These are phyloP conservation scores for Nymphaea thermarum DNA, from an alignment of 164 flowering plant genomes.

Conservation along the genomic window DNA sequence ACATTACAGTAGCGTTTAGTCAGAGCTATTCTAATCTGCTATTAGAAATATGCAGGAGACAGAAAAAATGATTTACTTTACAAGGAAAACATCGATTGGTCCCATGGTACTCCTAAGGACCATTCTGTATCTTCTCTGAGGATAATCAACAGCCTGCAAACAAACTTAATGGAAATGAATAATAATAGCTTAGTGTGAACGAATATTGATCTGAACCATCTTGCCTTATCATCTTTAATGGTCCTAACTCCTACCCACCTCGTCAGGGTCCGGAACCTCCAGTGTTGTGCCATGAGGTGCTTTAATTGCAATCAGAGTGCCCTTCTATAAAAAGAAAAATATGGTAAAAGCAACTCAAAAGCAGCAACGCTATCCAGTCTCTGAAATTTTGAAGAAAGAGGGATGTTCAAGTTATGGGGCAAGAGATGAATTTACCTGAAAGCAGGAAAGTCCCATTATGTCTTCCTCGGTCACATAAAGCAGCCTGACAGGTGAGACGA, in stretches of 20 bases:
- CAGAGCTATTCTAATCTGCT: neutral
- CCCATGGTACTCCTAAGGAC: slow-evolving; percentile 97
- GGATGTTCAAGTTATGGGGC: neutral
- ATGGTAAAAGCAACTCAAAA: neutral
- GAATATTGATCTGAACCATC: too few relatives aligned
- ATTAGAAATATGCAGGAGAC: neutral
- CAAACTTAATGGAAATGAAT: neutral
- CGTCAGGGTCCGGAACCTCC: slow-evolving; percentile 99
- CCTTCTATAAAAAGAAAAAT: slow-evolving; percentile 37
- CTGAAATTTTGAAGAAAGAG: neutral
- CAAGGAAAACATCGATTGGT: slow-evolving; percentile 91
- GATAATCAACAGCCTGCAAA: slow-evolving; percentile 78
- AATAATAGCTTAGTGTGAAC: too few relatives aligned
- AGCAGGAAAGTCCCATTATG: slow-evolving; percentile 81
- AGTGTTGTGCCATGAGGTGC: slow-evolving; percentile 97
- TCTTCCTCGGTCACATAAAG: slow-evolving; percentile 95
- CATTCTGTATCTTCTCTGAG: slow-evolving; percentile 87
- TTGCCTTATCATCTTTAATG: neutral
- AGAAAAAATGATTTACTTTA: slow-evolving; percentile 39
- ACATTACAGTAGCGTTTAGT: too few relatives aligned
- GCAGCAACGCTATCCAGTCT: neutral
- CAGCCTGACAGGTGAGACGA: slow-evolving; percentile 36
- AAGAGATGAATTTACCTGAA: slow-evolving; percentile 42
- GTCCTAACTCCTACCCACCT: slow-evolving; percentile 29
- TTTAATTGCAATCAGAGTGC: slow-evolving; percentile 89